A percentile compares a stretch with the other conserved stretches of the same genome.
Conservation (phyloP, 2,329 filamentous ascomycete species). For the Phymatotrichopsis omnivora region DNA sequence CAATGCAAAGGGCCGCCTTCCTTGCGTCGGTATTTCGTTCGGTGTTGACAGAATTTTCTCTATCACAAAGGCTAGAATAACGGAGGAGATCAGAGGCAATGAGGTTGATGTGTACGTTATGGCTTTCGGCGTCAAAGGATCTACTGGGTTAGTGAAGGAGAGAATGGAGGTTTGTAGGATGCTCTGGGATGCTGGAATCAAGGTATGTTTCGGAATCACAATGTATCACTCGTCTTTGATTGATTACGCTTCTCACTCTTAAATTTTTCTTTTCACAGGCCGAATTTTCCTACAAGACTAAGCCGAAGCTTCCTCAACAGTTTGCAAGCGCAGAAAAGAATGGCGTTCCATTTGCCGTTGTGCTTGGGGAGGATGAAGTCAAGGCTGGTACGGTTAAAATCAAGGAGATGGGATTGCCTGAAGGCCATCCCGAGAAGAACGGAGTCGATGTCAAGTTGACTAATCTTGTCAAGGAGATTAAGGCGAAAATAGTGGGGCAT, state of each 20-base stretch:
- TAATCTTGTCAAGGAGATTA: slow-evolving; percentile 55
- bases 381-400: slow-evolving; percentile 73
- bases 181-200: slow-evolving; percentile 81
- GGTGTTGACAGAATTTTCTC: slow-evolving; percentile 93
- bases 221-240: background rate
- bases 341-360: slow-evolving; percentile 74
- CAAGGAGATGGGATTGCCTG: slow-evolving; percentile 70
- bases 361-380: slow-evolving; percentile 84
- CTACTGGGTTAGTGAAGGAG: slow-evolving; percentile 68
- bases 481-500: slow-evolving; percentile 39
- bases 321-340: slow-evolving; percentile 81
- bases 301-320: slow-evolving; percentile 77
- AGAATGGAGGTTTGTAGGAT: slow-evolving; percentile 67
- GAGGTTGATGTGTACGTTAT: slow-evolving; percentile 90
- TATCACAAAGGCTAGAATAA: slow-evolving; percentile 72
- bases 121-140: slow-evolving; percentile 82
- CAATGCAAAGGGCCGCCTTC: slow-evolving; percentile 69
- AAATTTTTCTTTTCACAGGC: slow-evolving; percentile 42
- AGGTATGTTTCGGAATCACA: slow-evolving; percentile 48
- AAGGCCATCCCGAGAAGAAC: slow-evolving; percentile 83
- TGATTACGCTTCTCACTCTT: slow-evolving; percentile 11
- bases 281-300: slow-evolving; percentile 81
- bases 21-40: slow-evolving; percentile 86
- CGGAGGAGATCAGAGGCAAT: slow-evolving; percentile 50
- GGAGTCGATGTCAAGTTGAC: slow-evolving; percentile 61